phyloP scores from a whole-genome alignment of 1,284 basidiomycete species.

The Cerrena zonata region DNA sequence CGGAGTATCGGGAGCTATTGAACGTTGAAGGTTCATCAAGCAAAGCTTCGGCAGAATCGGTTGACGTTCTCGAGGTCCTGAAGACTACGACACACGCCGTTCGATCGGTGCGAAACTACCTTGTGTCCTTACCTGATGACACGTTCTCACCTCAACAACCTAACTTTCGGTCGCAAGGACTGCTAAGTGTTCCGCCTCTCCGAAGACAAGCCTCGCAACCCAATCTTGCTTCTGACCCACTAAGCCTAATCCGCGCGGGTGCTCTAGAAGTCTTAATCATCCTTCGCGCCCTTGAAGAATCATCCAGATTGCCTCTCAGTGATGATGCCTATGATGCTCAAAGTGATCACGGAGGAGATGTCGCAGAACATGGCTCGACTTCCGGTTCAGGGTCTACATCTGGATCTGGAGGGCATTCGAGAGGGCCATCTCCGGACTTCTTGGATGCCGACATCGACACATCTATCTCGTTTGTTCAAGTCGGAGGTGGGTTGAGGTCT shows the following conservation, averaged over 20 bases:
- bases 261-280: conserved; percentile 73
- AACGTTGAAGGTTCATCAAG: conserved; percentile 22
- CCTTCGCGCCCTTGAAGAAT: conserved; percentile 67
- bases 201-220: conserved; percentile 36
- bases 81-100: conserved; percentile 73
- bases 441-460: conserved; percentile 46
- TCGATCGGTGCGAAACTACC: conserved; percentile 73
- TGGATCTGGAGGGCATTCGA: conserved; percentile 25
- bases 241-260: conserved; percentile 61
- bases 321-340: conserved; percentile 74
- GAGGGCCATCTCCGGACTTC: conserved; percentile 41
- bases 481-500: conserved; percentile 56
- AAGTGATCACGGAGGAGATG: conserved; percentile 62
- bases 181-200: conserved; percentile 31
- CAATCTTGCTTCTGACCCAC: conserved; percentile 42
- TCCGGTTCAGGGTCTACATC: conserved; percentile 31
- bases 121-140: conserved; percentile 74
- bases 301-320: conserved; percentile 54
- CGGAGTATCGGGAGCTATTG: conserved; percentile 19
- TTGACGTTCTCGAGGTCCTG: conserved; percentile 62
- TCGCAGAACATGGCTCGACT: conserved; percentile 33
- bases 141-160: conserved; percentile 43
- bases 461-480: conserved; percentile 62
- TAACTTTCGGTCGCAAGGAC: conserved; percentile 41
- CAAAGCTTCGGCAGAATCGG: conserved; percentile 14